Evolutionary conservation across 257 asterid genomes (phyloP), one percentile per base, ranked within the genome.

Genomic region (Nicotiana sylvestris): DNA sequence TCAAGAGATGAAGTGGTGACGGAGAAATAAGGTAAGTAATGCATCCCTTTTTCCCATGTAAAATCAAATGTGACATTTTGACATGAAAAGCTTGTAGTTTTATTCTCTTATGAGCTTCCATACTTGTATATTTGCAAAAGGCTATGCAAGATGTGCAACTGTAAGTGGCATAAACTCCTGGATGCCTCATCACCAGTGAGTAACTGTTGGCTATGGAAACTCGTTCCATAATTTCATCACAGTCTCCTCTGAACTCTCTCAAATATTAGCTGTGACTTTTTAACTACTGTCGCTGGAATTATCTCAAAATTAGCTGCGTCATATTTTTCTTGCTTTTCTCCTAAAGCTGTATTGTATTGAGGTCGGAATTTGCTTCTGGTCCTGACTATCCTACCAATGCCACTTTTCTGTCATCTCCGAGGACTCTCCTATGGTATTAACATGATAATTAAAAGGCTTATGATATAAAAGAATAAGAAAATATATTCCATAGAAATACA

Each of bases 151-250:
- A 76, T 76, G 46, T 27, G 61, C 61, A 46, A 49, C 39, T 72
- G 21, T 72, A 72, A 21, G 61, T 49, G 16, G 18, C 68, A 37
- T 58, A 82, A 46, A 55, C 76, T 67, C 64, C 65, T 83, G 81
- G 77, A 82, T 81, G 77, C 21, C 67, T 81, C 57, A 27, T 81
- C 83, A 33, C 66, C 83, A 25, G 83, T 81, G 83, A 49, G 80
- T 49, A 49, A 74, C 61, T 51, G 64, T 76, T 76, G 30, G 64
- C 29, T 29, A 15, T 21, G 62, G 80, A 74, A 49, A 13, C 53
- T 51, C 16, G 9, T 76, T 76, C 43, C 43, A 27, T 49, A 27
- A 25, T 74, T 49, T 49, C 62, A 2, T 25, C 2, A 46, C 61
- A 46, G 16, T 69, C 78, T 12, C 60, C 49, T n/a, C 2, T 39